These are phyloP conservation scores for Xeromyces bisporus DNA, from an alignment of 495 filamentous ascomycete species.

Conservation along the genomic window DNA sequence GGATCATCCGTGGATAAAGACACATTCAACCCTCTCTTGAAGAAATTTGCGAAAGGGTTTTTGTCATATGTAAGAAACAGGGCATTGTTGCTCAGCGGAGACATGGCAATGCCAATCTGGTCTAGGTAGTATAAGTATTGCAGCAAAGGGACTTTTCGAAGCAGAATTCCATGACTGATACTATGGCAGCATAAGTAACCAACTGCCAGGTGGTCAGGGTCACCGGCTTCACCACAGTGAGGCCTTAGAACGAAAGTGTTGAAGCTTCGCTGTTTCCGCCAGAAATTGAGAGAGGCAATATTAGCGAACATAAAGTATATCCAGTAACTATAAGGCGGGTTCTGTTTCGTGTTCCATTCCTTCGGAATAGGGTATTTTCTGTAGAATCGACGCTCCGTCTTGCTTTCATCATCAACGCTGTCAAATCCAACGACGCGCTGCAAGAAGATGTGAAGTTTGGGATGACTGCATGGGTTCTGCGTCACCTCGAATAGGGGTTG, in stretches of 20 bases:
- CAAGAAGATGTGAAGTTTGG: conserved; percentile 86
- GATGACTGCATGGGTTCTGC: conserved; percentile 66
- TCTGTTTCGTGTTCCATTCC: conserved; percentile 78
- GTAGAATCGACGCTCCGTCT: conserved; percentile 77
- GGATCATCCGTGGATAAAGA: conserved; percentile 95
- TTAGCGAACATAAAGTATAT: conserved; percentile 95
- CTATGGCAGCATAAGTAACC: conserved; percentile 91
- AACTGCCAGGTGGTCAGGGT: conserved; percentile 87
- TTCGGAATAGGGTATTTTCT: conserved; percentile 84
- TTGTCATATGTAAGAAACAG: conserved; percentile 93
- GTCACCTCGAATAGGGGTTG: conserved; percentile 91
- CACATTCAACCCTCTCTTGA: conserved; percentile 85
- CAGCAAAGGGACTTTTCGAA: conserved; percentile 83
- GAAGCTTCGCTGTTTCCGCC: conserved; percentile 80
- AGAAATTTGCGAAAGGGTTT: conserved; percentile 90
- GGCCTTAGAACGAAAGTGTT: conserved; percentile 89
- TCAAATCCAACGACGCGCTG: conserved; percentile 94
- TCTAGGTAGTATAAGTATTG: conserved; percentile 98
- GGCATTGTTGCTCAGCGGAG: conserved; percentile 92
- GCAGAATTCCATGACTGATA: conserved; percentile 85
- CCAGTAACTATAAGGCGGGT: conserved; percentile 98
- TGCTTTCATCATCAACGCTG: conserved; percentile 96
- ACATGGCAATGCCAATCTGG: conserved; percentile 98
- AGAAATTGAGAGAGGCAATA: conserved; percentile 78
- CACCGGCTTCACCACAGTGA: conserved; percentile 92